Evolutionary conservation across 2,329 filamentous ascomycete genomes (phyloP), one percentile per base, ranked within the genome.

Genomic region (Dactylellina sp.): DNA sequence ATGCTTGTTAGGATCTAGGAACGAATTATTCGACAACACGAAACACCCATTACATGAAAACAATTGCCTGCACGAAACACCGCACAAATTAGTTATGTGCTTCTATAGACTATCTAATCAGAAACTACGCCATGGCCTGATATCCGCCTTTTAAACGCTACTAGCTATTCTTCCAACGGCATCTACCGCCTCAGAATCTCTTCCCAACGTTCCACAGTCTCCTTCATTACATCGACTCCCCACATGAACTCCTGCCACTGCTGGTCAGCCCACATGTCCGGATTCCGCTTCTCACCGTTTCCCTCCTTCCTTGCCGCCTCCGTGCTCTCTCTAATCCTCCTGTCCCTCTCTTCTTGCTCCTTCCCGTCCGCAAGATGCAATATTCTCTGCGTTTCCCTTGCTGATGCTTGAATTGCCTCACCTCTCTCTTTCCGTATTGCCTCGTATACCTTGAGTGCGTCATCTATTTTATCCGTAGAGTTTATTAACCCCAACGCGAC

Each of bases 311-410:
- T 57, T 5, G 61, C 70, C 12, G 70, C 70, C 24, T 66, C 42
- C 1, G 70, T 74, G 24, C 70, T 74, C 22, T 74, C 70, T 47
- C 61, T 50, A 7, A 88, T 87, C 81, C 83, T 82, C 63, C 81
- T 83, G 77, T 89, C 87, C 37, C 87, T 83, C 81, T 88, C 85
- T 79, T 87, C 85, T 78, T 85, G 85, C 25, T 85, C 86, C 76
- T 83, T 83, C 52, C 87, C 86, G 77, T 87, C 85, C 39, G 85
- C 85, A 1, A 89, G 80, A 77, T 89, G 87, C 78, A 89, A 80
- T 14, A 83, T 83, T n/a, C 85, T 85, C 16, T 82, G 85, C 25
- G 82, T 81, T 22, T 83, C 84, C 11, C 86, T 86, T 79, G 78
- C 72, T 52, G 86, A 83, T 16, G 88, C 87, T 12, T 74, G 70